Base-by-base conservation (phyloP, 805 yeast genomes). In the Maudiozyma bulderi region DNA sequence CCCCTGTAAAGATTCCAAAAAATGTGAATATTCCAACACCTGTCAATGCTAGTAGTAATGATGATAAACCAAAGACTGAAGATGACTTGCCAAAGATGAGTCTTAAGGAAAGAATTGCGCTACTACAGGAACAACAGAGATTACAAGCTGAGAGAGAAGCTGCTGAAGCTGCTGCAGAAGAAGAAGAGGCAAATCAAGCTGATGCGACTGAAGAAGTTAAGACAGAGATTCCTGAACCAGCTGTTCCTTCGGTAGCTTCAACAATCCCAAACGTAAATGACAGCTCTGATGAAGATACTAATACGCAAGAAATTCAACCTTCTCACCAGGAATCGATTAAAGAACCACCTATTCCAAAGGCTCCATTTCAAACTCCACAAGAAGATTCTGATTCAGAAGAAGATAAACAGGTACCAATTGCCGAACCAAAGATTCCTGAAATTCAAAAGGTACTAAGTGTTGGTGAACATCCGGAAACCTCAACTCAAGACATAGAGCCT, bases 61-160 rank as follows among this genome's bases (percentile, higher is more conserved):
- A 47, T 8, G 51, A 50, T 6, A 44, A 43, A 0, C 51, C 54
- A 50, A 46, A 59, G 5, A 55, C 59, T 29, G 70, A 73, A 49
- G 78, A 73, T 31, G 83, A 75, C 33, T 78, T 75, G 34, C 96
- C 96, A 8, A 81, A 85, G 56, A 67, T 89, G 71, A 83, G 95
- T 50, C 71, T 91, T 57, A 84, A 84, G 61, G 97, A 93, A 57
- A 76, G 98, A 55, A 88, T 91, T 61, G 87, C 88, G 5, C 59
- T 86, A 59, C 72, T 91, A 46, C 95, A 90, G 63, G 78, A 86
- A 59, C 81, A 82, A 50, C 96, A 87, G 61, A 78, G 77, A 51
- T 85, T 84, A 59, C 95, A 87, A 57, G 86, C 83, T 20, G 91
- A 83, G 52, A 71, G 80, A 50, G 90, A 80, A 54, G 34, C 44